Percentiles rank a stretch among this genome's conserved stretches.
These are phyloP conservation scores for Anaeromyces robustus DNA, from an alignment of 192 early-diverging fungal genomes.

Conservation along the genomic window DNA sequence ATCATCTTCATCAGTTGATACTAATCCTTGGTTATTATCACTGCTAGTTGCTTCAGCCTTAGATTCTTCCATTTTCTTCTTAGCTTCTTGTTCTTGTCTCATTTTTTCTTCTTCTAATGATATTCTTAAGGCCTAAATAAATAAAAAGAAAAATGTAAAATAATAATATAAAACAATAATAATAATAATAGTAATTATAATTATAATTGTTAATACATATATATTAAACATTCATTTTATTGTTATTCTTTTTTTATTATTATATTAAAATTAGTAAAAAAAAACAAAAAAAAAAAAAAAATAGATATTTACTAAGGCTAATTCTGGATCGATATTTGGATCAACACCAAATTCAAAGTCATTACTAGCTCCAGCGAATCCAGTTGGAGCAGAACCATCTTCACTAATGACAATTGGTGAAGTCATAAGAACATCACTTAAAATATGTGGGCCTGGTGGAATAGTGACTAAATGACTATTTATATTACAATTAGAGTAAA, in stretches of 20 bases:
- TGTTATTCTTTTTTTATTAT: too few species aligned
- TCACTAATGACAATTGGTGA: constrained; percentile 77
- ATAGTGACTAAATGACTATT: constrained; percentile 73
- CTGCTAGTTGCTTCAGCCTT: constrained; percentile 11
- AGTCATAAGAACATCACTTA: constrained; percentile 72
- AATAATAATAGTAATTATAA: too few species aligned
- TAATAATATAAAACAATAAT: too few species aligned
- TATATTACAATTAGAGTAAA: too few species aligned
- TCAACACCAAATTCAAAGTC: constrained; percentile 91
- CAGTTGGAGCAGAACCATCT: constrained; percentile 55
- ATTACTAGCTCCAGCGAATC: constrained; percentile 26
- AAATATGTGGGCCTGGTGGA: constrained; percentile 83
- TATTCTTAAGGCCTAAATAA: constrained; percentile 71
- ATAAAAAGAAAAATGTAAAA: too few species aligned
- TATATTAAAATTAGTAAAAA: neutral
- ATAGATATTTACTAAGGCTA: constrained; percentile 48
- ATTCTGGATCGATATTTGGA: constrained; percentile 81
- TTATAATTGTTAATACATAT: too few species aligned
- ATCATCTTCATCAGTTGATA: constrained; percentile 30
- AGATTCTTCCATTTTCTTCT: constrained; percentile 18
- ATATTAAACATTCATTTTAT: too few species aligned
- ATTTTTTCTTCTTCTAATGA: constrained; percentile 92
- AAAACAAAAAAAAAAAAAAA: too few species aligned
- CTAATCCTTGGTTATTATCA: constrained; percentile 6
- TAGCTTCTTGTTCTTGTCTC: constrained; percentile 52